Base-by-base conservation (phyloP, 495 filamentous ascomycete genomes). In the Chaetomium cochliodes region DNA sequence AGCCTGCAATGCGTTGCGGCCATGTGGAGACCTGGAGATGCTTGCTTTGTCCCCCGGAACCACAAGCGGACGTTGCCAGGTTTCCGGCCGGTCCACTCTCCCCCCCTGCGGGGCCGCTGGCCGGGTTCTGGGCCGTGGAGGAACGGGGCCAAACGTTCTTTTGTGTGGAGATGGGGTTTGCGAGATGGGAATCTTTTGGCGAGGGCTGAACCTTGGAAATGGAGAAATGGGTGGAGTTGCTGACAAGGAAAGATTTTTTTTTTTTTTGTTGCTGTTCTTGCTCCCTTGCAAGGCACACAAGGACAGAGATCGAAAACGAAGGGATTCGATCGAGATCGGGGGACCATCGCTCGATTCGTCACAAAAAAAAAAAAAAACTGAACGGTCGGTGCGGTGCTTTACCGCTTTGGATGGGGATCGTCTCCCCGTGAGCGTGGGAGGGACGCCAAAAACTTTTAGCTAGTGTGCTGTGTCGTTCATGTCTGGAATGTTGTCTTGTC, bases 161-260 rank as follows among this genome's bases (percentile, higher is more conserved):
- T 55, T 7, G 54, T 25, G 54, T 57, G 54, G 54, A 57, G 13
- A 55, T 55, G 26, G 52, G 8, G 26, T 55, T 57, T 57, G 37
- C 37, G 5, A 57, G 33, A 57, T 22, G 54, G 54, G 54, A 42
- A 57, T 42, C 20, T 57, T 41, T 42, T 57, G 54, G 54, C 54
- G 54, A 57, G 20, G n/a, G 20, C n/a, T 39, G 54, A 20, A 33
- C 15, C 26, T 57, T 57, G 54, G 37, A 25, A 25, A 42, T 9
- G n/a, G 33, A 16, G 22, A 18, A 42, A 16, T 20, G n/a, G 22
- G 54, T 22, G 33, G 54, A 23, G 53, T 26, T 56, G 33, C 23
- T 37, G 53, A 37, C 33, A 37, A 22, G 15, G 22, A 57, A 57
- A 37, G 22, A 57, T 37, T 56, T 56, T 56, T 41, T 16, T 39